Evolutionary conservation across 2,329 filamentous ascomycete species (phyloP).

Genomic region (Aspergillus sergii): DNA sequence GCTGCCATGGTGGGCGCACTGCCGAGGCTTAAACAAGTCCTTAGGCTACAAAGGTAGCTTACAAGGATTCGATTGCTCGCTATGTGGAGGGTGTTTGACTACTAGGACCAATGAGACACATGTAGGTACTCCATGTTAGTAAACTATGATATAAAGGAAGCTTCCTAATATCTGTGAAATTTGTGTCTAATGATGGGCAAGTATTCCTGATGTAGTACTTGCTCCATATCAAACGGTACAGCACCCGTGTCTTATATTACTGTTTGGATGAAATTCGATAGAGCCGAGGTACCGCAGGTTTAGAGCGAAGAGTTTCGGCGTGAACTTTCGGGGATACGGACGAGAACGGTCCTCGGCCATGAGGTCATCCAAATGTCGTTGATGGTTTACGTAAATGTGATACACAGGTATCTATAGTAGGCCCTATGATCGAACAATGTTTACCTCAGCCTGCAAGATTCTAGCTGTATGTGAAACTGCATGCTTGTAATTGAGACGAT

Average conservation of each 20-base stretch:
- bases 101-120: not conserved
- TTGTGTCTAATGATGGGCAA: not conserved
- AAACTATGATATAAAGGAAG: not conserved
- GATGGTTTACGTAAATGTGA: not conserved
- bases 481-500: too few relatives aligned
- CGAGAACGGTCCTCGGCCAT: not conserved
- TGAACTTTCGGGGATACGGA: not conserved
- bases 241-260: too few relatives aligned
- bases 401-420: not conserved
- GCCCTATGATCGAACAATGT: fast-evolving
- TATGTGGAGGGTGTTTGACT: not conserved
- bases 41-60: not conserved
- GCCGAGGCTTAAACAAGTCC: not conserved
- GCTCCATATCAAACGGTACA: too few relatives aligned
- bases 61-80: not conserved
- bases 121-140: not conserved
- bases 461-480: too few relatives aligned
- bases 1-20: not conserved
- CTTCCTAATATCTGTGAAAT: not conserved
- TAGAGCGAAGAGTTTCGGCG: too few relatives aligned
- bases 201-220: not conserved
- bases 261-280: too few relatives aligned
- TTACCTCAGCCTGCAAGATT: too few relatives aligned
- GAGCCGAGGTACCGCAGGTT: too few relatives aligned
- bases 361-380: not conserved